Evolutionary conservation across 345 rosid species (phyloP).

Genomic region (Ceriops zippeliana): DNA sequence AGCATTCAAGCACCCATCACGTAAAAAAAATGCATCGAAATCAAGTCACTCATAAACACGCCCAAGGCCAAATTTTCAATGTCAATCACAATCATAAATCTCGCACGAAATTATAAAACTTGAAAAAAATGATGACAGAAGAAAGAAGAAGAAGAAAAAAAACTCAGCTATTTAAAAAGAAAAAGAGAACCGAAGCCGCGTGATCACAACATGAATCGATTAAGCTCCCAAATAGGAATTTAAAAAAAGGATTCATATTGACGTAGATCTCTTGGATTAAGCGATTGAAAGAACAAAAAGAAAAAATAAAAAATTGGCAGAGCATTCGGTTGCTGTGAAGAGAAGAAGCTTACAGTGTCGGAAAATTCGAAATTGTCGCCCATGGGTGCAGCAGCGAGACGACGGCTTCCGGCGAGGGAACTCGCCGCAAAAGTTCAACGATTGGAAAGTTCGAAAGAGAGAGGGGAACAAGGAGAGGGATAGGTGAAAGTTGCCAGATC

Average conservation of each 20-base stretch:
- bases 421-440: not conserved
- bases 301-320: not conserved
- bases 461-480: too few relatives aligned
- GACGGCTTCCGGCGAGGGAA: not conserved
- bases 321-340: not conserved
- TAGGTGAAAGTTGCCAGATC: not conserved
- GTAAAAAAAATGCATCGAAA: too few relatives aligned
- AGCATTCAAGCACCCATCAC: too few relatives aligned
- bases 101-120: not conserved
- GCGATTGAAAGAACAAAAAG: conserved; percentile 2
- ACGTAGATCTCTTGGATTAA: not conserved
- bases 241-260: not conserved
- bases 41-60: too few relatives aligned
- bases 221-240: not conserved
- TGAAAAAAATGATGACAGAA: not conserved
- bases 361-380: conserved; percentile 23
- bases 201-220: not conserved
- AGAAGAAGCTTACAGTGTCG: conserved; percentile 12
- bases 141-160: not conserved
- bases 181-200: not conserved
- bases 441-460: conserved; percentile 2
- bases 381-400: conserved; percentile 2
- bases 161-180: not conserved
- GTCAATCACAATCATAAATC: not conserved
- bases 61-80: too few relatives aligned